These are phyloP conservation scores for Thalia dealbata DNA, from an alignment of 176 grass and related monocot genomes.

Conservation along the genomic window DNA sequence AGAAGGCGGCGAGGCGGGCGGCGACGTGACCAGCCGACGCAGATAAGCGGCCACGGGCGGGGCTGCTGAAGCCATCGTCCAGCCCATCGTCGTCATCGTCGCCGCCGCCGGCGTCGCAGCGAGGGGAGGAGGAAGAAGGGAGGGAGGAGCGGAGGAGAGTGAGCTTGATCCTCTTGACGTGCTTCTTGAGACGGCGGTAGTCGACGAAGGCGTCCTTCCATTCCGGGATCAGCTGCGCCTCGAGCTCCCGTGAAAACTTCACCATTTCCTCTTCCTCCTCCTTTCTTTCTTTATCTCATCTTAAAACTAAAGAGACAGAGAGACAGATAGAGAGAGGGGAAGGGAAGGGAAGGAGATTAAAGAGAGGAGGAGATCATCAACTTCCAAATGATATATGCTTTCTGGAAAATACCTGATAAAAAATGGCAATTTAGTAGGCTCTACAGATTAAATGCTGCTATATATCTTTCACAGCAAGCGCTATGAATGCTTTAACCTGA, in stretches of 20 bases:
- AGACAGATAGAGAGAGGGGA: too few relatives aligned
- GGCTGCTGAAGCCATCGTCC: neutral
- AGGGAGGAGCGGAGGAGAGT: neutral
- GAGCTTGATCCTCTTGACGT: conserved; percentile 42
- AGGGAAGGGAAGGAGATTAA: too few relatives aligned
- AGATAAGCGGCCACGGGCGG: neutral
- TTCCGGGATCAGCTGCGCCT: conserved; percentile 48
- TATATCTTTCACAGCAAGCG: too few relatives aligned
- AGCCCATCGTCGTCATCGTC: neutral
- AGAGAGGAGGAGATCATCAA: too few relatives aligned
- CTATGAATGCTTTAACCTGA: too few relatives aligned
- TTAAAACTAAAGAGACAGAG: too few relatives aligned
- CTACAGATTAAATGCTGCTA: too few relatives aligned
- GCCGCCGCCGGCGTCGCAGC: neutral
- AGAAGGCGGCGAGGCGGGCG: neutral
- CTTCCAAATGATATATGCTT: too few relatives aligned
- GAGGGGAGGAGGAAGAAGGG: neutral
- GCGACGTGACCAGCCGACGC: neutral
- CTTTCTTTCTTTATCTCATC: too few relatives aligned
- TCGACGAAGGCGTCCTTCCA: conserved; percentile 43
- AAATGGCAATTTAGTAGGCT: too few relatives aligned
- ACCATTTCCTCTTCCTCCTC: conserved; percentile 42
- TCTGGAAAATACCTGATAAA: too few relatives aligned
- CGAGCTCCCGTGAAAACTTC: conserved; percentile 92
- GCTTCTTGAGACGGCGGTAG: conserved; percentile 40